Conservation (phyloP, 805 yeast genomes). For the Yamadazyma paraphyllophila region DNA sequence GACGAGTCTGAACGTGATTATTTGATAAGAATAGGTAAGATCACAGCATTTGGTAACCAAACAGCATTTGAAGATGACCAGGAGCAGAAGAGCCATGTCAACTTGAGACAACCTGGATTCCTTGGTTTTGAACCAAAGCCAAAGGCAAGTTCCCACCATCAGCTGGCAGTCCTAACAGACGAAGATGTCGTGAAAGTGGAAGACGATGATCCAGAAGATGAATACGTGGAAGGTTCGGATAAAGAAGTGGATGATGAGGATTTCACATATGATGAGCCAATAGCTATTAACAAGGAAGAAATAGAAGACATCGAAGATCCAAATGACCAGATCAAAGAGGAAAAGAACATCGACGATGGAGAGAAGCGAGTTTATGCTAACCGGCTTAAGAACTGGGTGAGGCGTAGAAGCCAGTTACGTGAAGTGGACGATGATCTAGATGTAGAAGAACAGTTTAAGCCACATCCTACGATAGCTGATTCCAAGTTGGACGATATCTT, state of each 20-base stretch:
- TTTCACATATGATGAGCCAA: constrained; percentile 1
- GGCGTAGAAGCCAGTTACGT: constrained; percentile 8
- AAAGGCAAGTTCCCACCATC: no score
- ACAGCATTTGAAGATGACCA: constrained; percentile 51
- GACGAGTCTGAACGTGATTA: constrained; percentile 81
- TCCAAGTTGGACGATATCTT: constrained; percentile 70
- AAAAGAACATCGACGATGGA: constrained; percentile 14
- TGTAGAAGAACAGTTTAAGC: constrained; percentile 62
- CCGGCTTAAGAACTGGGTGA: constrained; percentile 8
- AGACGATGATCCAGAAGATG: not conserved
- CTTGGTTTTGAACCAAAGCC: constrained; percentile 4
- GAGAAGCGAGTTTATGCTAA: constrained; percentile 1
- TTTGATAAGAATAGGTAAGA: constrained; percentile 83
- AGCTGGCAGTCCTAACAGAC: not conserved
- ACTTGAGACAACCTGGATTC: constrained; percentile 52
- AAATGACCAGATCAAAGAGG: not conserved
- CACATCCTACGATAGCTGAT: constrained; percentile 77
- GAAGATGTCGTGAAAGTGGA: not conserved
- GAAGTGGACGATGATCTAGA: constrained; percentile 13
- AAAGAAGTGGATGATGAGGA: constrained; percentile 1
- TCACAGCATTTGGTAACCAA: constrained; percentile 86
- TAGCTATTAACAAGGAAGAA: constrained; percentile 8
- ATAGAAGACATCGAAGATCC: constrained; percentile 13
- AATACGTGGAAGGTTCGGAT: not conserved
- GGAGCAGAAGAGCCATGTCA: constrained; percentile 38